Percentiles rank a stretch among this genome's conserved stretches.
phyloP scores from a whole-genome alignment of 2,329 filamentous ascomycete genomes.

The Cryoendolithus antarcticus region DNA sequence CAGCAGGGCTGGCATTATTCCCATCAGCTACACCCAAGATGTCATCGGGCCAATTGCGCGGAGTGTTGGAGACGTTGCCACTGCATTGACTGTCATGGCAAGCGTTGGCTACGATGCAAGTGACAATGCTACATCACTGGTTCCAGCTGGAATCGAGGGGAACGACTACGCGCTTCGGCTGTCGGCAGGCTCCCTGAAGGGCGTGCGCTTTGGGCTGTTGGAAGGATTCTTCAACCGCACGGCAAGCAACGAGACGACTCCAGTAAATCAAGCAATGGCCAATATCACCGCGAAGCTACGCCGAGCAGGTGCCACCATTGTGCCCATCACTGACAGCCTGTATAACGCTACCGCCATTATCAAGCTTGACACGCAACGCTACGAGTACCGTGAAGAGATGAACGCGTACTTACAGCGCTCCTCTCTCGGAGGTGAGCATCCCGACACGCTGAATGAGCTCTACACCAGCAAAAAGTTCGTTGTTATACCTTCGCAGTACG shows the following conservation, averaged over 20 bases:
- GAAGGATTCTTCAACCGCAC: slow-evolving; percentile 48
- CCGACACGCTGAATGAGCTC: slow-evolving; percentile 36
- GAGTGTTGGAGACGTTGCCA: slow-evolving; percentile 21
- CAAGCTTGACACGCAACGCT: slow-evolving; percentile 46
- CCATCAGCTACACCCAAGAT: slow-evolving; percentile 22
- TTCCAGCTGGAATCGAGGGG: slow-evolving; percentile 29
- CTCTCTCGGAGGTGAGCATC: slow-evolving; percentile 30
- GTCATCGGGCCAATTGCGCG: slow-evolving; percentile 21
- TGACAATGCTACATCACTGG: slow-evolving; percentile 41
- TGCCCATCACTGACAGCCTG: slow-evolving; percentile 36
- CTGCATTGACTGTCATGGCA: slow-evolving; percentile 27
- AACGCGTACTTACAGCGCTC: slow-evolving; percentile 42
- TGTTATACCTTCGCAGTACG: slow-evolving; percentile 47
- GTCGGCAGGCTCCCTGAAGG: slow-evolving; percentile 22
- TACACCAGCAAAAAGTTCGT: slow-evolving; percentile 42
- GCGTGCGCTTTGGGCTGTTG: slow-evolving; percentile 37
- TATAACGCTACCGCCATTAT: slow-evolving; percentile 43
- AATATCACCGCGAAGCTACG: slow-evolving; percentile 34
- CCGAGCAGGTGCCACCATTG: slow-evolving; percentile 36
- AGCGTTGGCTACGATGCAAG: slow-evolving; percentile 37
- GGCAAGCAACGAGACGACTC: slow-evolving; percentile 39
- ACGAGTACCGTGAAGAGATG: slow-evolving; percentile 46
- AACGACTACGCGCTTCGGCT: slow-evolving; percentile 38
- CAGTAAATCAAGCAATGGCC: slow-evolving; percentile 44
- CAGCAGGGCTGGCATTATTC: slow-evolving; percentile 18